Base-by-base conservation (phyloP, 2,329 filamentous ascomycete genomes). In the Ploettnerulaceae sp. region DNA sequence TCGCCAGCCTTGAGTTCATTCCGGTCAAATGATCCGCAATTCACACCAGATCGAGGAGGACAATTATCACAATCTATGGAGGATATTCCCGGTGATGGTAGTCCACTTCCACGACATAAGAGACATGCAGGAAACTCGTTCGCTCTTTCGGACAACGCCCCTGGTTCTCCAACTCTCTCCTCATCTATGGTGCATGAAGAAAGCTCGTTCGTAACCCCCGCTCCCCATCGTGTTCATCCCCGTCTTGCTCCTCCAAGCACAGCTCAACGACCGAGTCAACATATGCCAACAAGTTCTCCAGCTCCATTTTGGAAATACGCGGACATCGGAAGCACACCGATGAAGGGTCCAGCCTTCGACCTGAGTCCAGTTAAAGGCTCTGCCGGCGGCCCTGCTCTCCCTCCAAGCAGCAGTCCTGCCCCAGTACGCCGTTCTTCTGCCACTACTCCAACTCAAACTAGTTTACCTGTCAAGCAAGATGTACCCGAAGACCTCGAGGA, bases 261-360 rank as follows among this genome's bases (percentile, higher is more conserved):
- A 5, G 81, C 85, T 4, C 85, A 90, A 62, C 75, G 86, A 45
- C 88, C 88, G 7, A 90, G 85, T 61, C 85, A 89, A 60, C 87
- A 89, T 64, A 89, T 91, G 77, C 86, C 87, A 25, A 89, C 88
- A 35, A 89, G 84, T 57, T 89, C 85, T 24, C 88, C 88, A 0
- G 88, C 88, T 1, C 86, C 87, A 0, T 93, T 94, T 66, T 94
- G 88, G 88, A 89, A 87, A 64, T 93, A 86, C 65, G 82, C 85
- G 31, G 85, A 89, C 55, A 77, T 88, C 49, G 77, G 79, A 20
- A 87, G 81, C 65, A 90, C 86, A 2, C 86, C 86, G 1, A 70
- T 86, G 43, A 61, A 53, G 47, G 57, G 53, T 71, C 72, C 56
- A 67, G 71, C 11, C 57, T 79, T 77, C 47, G 79, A 84, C 50